Percentiles rank a stretch among this genome's conserved stretches.
phyloP scores from a whole-genome alignment of 176 grass and related monocot genomes.

The Leersia perrieri region DNA sequence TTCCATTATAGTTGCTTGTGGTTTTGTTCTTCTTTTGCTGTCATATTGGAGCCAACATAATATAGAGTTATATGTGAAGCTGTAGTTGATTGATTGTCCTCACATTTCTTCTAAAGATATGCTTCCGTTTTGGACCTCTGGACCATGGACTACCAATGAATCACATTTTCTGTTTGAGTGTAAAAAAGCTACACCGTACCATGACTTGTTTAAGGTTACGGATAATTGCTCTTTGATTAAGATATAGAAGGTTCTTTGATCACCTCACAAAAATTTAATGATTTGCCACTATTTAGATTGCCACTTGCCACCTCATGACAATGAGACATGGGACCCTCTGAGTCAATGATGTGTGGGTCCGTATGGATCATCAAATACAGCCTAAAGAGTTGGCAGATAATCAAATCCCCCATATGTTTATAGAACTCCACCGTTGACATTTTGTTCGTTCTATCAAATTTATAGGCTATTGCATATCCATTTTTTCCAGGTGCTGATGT shows the following conservation, averaged over 20 bases:
- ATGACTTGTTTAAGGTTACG: not conserved
- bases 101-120: not conserved
- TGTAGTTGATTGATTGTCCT: not conserved
- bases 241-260: not conserved
- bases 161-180: not conserved
- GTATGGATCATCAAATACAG: too few relatives aligned
- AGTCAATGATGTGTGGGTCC: too few relatives aligned
- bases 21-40: not conserved
- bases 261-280: too few relatives aligned
- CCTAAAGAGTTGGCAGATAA: too few relatives aligned
- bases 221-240: not conserved
- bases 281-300: too few relatives aligned
- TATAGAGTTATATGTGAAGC: not conserved
- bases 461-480: not conserved
- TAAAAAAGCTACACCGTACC: not conserved
- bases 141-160: not conserved
- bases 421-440: not conserved
- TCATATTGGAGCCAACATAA: not conserved
- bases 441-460: not conserved
- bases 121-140: not conserved
- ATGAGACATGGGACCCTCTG: too few relatives aligned
- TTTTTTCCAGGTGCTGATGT: constrained; percentile 71
- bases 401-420: too few relatives aligned
- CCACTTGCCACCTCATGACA: too few relatives aligned
- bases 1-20: not conserved